A percentile compares a stretch with the other conserved stretches of the same genome.
phyloP scores from a whole-genome alignment of 192 early-diverging fungal genomes.

The Coemansia sp. region DNA sequence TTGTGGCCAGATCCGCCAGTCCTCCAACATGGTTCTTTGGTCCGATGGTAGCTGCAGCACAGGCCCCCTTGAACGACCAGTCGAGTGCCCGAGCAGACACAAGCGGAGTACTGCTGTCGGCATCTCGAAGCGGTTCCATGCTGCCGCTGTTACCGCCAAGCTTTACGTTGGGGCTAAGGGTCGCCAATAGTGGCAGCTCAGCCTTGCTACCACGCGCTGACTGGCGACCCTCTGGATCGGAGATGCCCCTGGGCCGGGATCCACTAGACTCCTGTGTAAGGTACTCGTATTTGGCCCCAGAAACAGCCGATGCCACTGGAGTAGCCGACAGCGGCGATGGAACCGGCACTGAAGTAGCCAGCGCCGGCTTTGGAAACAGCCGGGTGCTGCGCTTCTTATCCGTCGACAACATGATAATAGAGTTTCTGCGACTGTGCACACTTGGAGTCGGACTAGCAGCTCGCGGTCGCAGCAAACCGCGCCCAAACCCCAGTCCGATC shows the following conservation, averaged over 20 bases:
- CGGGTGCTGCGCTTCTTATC: constrained; percentile 7
- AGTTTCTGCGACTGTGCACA: constrained; percentile 13
- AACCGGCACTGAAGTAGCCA: constrained; percentile 21
- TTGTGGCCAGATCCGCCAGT: not conserved
- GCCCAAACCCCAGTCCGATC: constrained; percentile 23
- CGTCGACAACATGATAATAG: not conserved
- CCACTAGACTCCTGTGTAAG: constrained; percentile 16
- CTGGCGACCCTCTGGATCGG: constrained; percentile 42
- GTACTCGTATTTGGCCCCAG: constrained; percentile 19
- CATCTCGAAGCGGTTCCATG: constrained; percentile 3
- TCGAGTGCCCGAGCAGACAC: constrained; percentile 14
- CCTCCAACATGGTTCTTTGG: constrained; percentile 3
- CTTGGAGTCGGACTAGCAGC: constrained; percentile 18
- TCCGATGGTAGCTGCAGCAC: not conserved
- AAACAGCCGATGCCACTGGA: constrained; percentile 16
- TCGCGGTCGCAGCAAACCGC: constrained; percentile 17
- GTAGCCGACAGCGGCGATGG: constrained; percentile 20
- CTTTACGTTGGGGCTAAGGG: not conserved
- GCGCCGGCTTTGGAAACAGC: constrained; percentile 12
- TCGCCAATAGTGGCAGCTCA: not conserved
- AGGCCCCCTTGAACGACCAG: constrained; percentile 6
- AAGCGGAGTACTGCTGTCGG: not conserved
- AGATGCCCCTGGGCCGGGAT: constrained; percentile 32
- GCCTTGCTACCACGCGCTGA: constrained; percentile 20
- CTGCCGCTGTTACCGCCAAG: not conserved